Percentiles rank a stretch among this genome's conserved stretches.
These are phyloP conservation scores for Leishmania tropica DNA, from an alignment of 208 protist species.

Conservation along the genomic window DNA sequence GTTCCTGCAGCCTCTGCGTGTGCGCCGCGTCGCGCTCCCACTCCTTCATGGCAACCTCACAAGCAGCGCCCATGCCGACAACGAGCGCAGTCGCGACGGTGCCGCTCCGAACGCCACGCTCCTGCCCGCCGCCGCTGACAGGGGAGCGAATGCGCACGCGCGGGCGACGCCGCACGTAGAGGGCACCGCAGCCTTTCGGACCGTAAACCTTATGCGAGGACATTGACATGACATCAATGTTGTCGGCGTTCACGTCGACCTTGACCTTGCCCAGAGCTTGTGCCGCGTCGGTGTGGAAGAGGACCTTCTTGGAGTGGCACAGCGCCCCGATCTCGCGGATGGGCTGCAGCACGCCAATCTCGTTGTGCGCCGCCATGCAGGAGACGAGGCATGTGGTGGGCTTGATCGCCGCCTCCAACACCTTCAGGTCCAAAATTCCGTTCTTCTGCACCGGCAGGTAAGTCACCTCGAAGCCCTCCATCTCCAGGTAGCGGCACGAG, in stretches of 20 bases:
- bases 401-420: conserved; percentile 92
- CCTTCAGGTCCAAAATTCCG: conserved; percentile 96
- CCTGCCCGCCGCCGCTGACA: conserved; percentile 99
- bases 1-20: conserved; percentile 77
- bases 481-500: conserved; percentile 97
- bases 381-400: conserved; percentile 97
- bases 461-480: conserved; percentile 96
- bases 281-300: conserved; percentile 99
- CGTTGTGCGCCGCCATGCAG: conserved; percentile 99
- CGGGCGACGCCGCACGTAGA: conserved; percentile 93
- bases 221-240: conserved; percentile 98
- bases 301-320: conserved; percentile 94
- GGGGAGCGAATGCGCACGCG: conserved; percentile 97
- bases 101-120: conserved; percentile 95
- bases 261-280: conserved; percentile 98
- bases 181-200: conserved; percentile 94
- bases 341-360: conserved; percentile 99
- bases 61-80: conserved; percentile 96
- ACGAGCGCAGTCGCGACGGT: conserved; percentile 94
- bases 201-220: conserved; percentile 99
- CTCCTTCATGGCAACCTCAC: conserved; percentile 88
- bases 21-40: conserved; percentile 94
- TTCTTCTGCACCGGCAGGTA: conserved; percentile 98
- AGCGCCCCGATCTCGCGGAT: conserved; percentile 96
- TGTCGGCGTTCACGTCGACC: conserved; percentile 97